Base-by-base conservation (phyloP, 306 rosid species). In the Spatholobus suberectus region DNA sequence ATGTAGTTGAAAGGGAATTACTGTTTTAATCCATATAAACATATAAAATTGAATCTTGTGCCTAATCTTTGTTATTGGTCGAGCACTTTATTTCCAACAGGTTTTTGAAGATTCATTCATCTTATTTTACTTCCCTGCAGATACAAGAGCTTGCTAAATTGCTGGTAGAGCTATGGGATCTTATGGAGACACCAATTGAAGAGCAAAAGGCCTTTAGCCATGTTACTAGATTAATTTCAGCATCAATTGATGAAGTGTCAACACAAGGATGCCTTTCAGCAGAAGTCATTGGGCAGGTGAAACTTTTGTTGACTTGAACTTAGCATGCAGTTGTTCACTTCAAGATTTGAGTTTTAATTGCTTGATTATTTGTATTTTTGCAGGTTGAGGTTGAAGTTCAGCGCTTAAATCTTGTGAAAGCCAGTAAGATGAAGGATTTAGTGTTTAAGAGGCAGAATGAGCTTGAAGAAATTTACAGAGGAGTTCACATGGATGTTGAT, bases 401-500 rank as follows among this genome's bases (percentile, higher is more conserved):
- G 73, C 90, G 87, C 65, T 85, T 93, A 85, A 91, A 88, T 88
- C 75, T 88, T 88, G 73, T 95, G 81, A 95, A 95, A 90, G 91
- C 82, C 61, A 90, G 94, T 88, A 95, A 89, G 86, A 90, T 92
- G 92, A 90, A 87, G 90, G 94, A 93, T 57, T 82, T 95, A 79
- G 91, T 93, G 74, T 88, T 93, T 74, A 95, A 93, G 86, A 92
- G 94, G 80, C 99, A 93, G 89, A 86, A 51, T 76, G 97, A 92
- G 77, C 96, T 95, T 24, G 97, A 95, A 86, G 94, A 89, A 84
- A 90, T 95, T 73, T 95, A 88, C 81, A 87, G 82, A 84, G 94
- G 87, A 76, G 97, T 92, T 86, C 97, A 92, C 84, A 89, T 95
- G 96, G 96, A 92, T 77, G 87, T 95, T 11, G 96, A 93, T 57